Conservation (phyloP, 768 basidiomycete genomes). For the Piloderma croceum region DNA sequence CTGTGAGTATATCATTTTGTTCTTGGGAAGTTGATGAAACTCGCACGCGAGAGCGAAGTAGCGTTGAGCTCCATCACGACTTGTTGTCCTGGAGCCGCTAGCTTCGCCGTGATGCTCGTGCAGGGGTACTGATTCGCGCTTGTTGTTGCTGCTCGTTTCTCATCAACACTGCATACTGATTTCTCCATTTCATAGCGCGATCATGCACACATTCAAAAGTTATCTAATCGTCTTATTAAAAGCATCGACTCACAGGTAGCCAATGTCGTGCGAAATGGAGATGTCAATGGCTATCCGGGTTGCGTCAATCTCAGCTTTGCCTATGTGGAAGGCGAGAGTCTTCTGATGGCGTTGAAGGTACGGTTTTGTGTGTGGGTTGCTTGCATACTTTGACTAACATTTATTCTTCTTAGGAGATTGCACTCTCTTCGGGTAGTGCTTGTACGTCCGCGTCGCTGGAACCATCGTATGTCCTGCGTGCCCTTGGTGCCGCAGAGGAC, state of each 20-base stretch:
- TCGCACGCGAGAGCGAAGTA: slow-evolving; percentile 43
- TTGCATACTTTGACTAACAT: slow-evolving; percentile 5
- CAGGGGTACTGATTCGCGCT: slow-evolving; percentile 96
- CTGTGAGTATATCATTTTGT: slow-evolving; percentile 50
- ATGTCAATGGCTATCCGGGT: slow-evolving; percentile 85
- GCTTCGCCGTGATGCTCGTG: slow-evolving; percentile 67
- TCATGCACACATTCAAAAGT: slow-evolving; percentile 60
- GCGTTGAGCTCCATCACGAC: slow-evolving; percentile 15
- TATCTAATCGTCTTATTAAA: slow-evolving; percentile 77
- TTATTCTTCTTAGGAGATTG: slow-evolving; percentile 65
- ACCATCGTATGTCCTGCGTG: slow-evolving; percentile 95
- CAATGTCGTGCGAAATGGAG: slow-evolving; percentile 92
- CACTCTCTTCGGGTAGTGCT: slow-evolving; percentile 95
- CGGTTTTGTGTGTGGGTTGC: slow-evolving; percentile 9
- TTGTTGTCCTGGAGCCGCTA: slow-evolving; percentile 24
- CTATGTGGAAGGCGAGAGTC: slow-evolving; percentile 95
- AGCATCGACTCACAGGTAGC: slow-evolving; percentile 82
- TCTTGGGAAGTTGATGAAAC: slow-evolving; percentile 37
- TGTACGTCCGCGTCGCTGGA: slow-evolving; percentile 98
- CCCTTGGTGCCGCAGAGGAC: slow-evolving; percentile 94
- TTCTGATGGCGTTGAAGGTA: slow-evolving; percentile 97
- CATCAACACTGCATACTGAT: slow-evolving; percentile 16
- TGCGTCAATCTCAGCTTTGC: slow-evolving; percentile 95
- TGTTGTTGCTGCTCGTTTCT: slow-evolving; percentile 4
- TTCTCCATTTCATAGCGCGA: slow-evolving; percentile 55